Base-by-base conservation (phyloP, 306 rosid genomes). In the Begonia fuchsioides region DNA sequence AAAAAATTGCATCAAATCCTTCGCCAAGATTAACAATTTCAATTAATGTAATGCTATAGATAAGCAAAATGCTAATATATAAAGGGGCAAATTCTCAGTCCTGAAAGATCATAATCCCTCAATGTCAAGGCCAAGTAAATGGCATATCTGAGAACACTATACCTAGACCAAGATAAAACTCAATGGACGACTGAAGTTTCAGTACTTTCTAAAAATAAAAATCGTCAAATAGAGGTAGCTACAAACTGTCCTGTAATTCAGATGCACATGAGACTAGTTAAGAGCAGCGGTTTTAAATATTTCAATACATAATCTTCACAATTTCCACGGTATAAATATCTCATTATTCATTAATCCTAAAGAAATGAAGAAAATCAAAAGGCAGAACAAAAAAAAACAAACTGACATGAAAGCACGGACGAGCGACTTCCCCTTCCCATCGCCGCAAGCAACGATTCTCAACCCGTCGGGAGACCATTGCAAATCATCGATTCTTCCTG, bases 381-480 rank as follows among this genome's bases (percentile, higher is more conserved):
- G 0, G 41, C 39, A 2, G 41, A 11, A 44, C 44, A 16, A 9
- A 44, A 9, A n/a, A 9, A 2, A 41, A 2, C 15, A 46, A 39
- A 54, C 71, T 68, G 52, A 92, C 96, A 85, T 90, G 52, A 90
- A 90, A 51, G 95, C 92, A 38, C 92, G 95, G 14, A 85, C 95
- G 8, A 90, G 60, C n/a, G 95, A 90, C 38, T 79, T 85, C 13
- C 98, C 94, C 53, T 75, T 85, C 55, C 87, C 94, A 2, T 90
- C 98, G 26, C 98, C 98, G 44, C 76, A 90, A 13, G 87, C 94
- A 6, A 90, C 95, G 66, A 90, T 90, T 61, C 98, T 63, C 59
- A 85, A 56, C 4, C 95, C 95, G 17, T 90, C 94, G 9, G 94
- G 85, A 13, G 95, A 85, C 98, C 98, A 90, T 46, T 85, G 98